Conservation (phyloP, 495 filamentous ascomycete genomes). For the Neurospora sp. region DNA sequence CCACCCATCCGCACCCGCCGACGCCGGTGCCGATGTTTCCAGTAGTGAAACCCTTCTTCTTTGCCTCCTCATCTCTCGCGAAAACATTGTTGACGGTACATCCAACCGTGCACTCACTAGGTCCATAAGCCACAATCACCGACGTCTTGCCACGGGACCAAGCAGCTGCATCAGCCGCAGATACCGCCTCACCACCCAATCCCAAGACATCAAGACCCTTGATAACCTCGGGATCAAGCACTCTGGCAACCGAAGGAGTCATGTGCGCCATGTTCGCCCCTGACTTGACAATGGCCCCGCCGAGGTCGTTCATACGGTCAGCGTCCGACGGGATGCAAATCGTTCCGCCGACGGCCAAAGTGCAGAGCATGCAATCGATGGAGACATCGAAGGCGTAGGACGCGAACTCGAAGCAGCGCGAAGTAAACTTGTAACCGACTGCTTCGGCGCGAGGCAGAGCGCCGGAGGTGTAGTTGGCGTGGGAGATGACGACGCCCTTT, state of each 20-base stretch:
- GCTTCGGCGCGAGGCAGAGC: constrained; percentile 29
- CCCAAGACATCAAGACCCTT: constrained; percentile 29
- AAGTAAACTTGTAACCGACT: constrained; percentile 27
- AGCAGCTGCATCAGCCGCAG: constrained; percentile 22
- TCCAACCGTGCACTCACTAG: constrained; percentile 43
- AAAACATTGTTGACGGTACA: constrained; percentile 33
- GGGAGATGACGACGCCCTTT: constrained; percentile 35
- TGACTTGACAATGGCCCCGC: constrained; percentile 25
- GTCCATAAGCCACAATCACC: constrained; percentile 50
- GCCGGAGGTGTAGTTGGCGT: constrained; percentile 32
- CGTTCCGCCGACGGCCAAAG: constrained; percentile 45
- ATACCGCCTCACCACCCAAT: constrained; percentile 32
- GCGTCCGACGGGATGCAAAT: constrained; percentile 52
- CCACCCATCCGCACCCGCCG: constrained; percentile 43
- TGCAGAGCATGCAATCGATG: constrained; percentile 41
- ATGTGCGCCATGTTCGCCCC: constrained; percentile 34
- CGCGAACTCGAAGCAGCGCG: constrained; percentile 39
- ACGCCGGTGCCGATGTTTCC: constrained; percentile 35
- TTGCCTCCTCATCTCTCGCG: constrained; percentile 16
- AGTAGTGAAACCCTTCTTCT: constrained; percentile 6
- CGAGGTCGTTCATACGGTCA: constrained; percentile 33
- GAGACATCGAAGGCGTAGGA: constrained; percentile 43
- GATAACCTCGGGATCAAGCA: constrained; percentile 32
- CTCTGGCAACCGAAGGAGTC: constrained; percentile 46
- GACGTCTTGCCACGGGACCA: constrained; percentile 26